Conservation (phyloP, 768 basidiomycete species). For the Rhodotorula diobovata region DNA sequence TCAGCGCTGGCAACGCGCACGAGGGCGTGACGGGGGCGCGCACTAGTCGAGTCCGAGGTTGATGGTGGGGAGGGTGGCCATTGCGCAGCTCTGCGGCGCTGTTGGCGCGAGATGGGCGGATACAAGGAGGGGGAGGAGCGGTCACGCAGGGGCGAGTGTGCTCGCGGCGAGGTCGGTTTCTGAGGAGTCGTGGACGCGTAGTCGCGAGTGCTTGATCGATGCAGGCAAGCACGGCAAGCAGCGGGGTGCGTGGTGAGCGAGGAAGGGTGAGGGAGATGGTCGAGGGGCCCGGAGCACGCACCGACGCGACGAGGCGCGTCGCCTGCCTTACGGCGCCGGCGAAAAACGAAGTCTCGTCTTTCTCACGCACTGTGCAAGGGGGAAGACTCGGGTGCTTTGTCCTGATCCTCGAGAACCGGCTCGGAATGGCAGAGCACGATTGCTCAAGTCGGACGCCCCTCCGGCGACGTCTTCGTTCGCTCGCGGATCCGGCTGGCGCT, state of each 20-base stretch:
- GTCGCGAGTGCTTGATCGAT: background rate
- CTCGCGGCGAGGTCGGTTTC: too few species aligned
- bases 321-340: too few species aligned
- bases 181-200: background rate
- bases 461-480: too few species aligned
- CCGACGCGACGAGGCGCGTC: background rate
- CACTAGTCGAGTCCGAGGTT: conserved; percentile 40
- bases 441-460: too few species aligned
- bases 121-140: background rate
- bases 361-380: too few species aligned
- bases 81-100: background rate
- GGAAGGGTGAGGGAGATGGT: background rate
- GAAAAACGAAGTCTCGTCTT: too few species aligned
- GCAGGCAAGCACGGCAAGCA: background rate
- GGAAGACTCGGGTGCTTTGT: too few species aligned
- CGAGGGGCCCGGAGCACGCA: too few species aligned
- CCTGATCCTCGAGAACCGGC: too few species aligned
- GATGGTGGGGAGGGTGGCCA: conserved; percentile 37
- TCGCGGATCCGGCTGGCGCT: too few species aligned
- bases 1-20: background rate
- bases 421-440: too few species aligned
- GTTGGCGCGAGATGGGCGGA: background rate
- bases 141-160: background rate
- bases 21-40: background rate
- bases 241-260: background rate